Evolutionary conservation across 495 filamentous ascomycete genomes (phyloP).

Genomic region (Xylaria flabelliformis): DNA sequence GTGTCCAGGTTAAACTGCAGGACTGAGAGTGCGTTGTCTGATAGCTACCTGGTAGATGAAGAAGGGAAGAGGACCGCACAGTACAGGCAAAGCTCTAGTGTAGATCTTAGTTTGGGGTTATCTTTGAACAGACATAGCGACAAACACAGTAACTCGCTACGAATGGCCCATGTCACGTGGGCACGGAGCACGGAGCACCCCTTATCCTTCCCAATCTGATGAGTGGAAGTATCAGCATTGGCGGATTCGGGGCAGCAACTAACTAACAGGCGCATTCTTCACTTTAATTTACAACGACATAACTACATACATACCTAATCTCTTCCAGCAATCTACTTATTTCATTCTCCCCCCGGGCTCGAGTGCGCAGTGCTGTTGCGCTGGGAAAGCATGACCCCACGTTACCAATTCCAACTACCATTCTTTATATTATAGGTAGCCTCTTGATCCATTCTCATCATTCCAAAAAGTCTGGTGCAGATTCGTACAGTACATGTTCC

Average conservation of each 20-base stretch:
- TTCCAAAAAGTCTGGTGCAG: not conserved
- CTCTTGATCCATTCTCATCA: conserved; percentile 8
- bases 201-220: conserved; percentile 20
- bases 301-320: not conserved
- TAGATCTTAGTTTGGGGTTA: not conserved
- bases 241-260: conserved; percentile 5
- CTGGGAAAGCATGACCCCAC: conserved; percentile 27
- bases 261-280: conserved; percentile 21
- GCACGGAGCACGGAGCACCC: conserved; percentile 14
- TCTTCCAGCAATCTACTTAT: not conserved
- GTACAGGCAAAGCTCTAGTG: not conserved
- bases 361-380: conserved; percentile 23
- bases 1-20: not conserved
- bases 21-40: not conserved
- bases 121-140: not conserved
- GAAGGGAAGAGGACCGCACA: not conserved
- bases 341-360: conserved; percentile 2
- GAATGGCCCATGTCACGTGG: conserved; percentile 19
- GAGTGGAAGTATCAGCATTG: conserved; percentile 19
- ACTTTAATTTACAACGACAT: conserved; percentile 2
- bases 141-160: not conserved
- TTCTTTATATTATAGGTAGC: conserved; percentile 6
- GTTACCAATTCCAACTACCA: not conserved
- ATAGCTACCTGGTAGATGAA: not conserved
- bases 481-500: conserved; percentile 11